Evolutionary conservation across 495 filamentous ascomycete genomes (phyloP).

Genomic region (Tuber indicum): DNA sequence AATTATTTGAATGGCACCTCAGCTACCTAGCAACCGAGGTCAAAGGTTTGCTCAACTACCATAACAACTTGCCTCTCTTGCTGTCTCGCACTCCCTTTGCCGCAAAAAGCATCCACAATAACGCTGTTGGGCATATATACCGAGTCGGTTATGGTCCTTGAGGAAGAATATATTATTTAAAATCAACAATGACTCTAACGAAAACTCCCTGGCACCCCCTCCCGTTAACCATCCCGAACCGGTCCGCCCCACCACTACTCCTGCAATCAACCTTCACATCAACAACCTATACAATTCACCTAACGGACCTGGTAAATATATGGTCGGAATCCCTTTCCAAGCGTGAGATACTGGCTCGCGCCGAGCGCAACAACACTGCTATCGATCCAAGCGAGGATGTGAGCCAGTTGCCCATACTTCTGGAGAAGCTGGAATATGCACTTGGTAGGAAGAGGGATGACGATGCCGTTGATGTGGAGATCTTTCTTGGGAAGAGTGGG

Average conservation of each 20-base stretch:
- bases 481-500: conserved; percentile 35
- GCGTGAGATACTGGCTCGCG: conserved; percentile 58
- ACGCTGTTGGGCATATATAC: too few relatives aligned
- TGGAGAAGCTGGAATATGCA: conserved; percentile 63
- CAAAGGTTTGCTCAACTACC: neutral
- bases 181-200: conserved; percentile 5
- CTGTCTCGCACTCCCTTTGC: neutral
- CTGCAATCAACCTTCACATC: conserved; percentile 50
- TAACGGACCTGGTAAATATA: conserved; percentile 80
- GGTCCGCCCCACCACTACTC: conserved; percentile 49
- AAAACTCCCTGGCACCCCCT: conserved; percentile 35
- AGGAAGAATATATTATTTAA: too few relatives aligned
- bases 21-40: neutral
- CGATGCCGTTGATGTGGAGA: conserved; percentile 40
- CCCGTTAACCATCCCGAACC: conserved; percentile 28
- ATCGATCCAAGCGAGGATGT: conserved; percentile 79
- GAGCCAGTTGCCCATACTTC: conserved; percentile 63
- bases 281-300: conserved; percentile 60
- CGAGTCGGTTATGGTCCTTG: too few relatives aligned
- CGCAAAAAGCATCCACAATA: neutral
- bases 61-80: neutral
- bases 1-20: too few relatives aligned
- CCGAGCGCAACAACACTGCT: conserved; percentile 59
- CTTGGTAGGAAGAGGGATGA: conserved; percentile 46
- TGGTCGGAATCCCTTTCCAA: conserved; percentile 70